Conservation (phyloP, 2,329 filamentous ascomycete species). For the Cladosporium sp. region DNA sequence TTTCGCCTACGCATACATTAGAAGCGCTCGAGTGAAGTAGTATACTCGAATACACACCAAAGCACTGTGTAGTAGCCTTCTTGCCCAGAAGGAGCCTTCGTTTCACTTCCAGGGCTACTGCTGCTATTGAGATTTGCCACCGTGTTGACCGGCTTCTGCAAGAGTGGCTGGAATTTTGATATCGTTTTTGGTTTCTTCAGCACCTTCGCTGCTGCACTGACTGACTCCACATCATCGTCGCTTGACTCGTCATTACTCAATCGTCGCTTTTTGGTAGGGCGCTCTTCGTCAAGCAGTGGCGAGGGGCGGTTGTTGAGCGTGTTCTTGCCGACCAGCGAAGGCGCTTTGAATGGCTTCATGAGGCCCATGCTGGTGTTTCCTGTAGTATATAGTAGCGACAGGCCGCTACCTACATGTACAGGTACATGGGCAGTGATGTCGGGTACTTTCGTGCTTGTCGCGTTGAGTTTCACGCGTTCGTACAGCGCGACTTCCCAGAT, state of each 20-base stretch:
- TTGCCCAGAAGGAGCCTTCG: conserved; percentile 17
- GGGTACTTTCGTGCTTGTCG: neutral
- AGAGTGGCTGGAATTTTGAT: conserved; percentile 20
- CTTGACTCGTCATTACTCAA: conserved; percentile 25
- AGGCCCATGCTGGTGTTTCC: neutral
- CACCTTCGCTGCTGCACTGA: conserved; percentile 25
- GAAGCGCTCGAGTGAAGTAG: neutral
- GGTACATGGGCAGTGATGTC: too few relatives aligned
- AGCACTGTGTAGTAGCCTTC: conserved; percentile 43
- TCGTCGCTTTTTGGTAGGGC: conserved; percentile 41
- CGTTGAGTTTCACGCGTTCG: neutral
- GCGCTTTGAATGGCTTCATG: conserved; percentile 16
- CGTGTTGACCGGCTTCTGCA: conserved; percentile 28
- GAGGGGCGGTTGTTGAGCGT: neutral
- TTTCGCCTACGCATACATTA: conserved; percentile 54
- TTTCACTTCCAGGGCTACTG: neutral
- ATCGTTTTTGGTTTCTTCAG: conserved; percentile 26
- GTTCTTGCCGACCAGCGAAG: conserved; percentile 9
- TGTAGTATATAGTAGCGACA: neutral
- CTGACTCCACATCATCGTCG: conserved; percentile 24
- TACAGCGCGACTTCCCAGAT: too few relatives aligned
- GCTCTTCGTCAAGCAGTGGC: conserved; percentile 22
- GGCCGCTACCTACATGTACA: neutral
- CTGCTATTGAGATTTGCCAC: conserved; percentile 22
- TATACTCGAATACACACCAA: conserved; percentile 26